Evolutionary conservation across 805 yeast genomes (phyloP), one percentile per base, ranked within the genome.

Genomic region (Teunomyces pallodes): DNA sequence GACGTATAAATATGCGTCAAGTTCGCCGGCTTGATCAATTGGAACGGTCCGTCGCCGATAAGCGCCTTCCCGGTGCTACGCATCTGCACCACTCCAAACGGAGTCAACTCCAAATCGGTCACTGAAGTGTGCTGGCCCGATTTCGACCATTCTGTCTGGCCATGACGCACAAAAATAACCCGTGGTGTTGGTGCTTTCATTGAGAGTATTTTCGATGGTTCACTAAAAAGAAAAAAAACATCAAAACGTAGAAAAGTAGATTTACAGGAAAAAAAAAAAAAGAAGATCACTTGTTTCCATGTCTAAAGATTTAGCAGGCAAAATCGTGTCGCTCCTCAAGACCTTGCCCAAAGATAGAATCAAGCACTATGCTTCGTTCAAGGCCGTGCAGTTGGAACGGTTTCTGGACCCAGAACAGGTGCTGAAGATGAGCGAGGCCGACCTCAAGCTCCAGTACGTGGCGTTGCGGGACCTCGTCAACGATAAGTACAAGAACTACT

Each of bases 71-170:
- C 96, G 17, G 96, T 87, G 30, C 79, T 79, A 41, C 70, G 67
- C 81, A 90, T 88, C 61, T 90, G 94, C 32, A 72, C 72, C 10
- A 81, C 87, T 43, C 97, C 98, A 56, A 81, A 84, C 2, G 73
- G 76, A 1, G 97, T 89, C 60, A 92, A 77, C 8, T 83, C 82
- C 13, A 92, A 62, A 57, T 92, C 97, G 1, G 98, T 92, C 38
- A 74, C 55, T 2, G 97, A 89, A 3, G 98, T 92, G 69, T 88
- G 86, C 64, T 89, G 96, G 24, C 98, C 98, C 2, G 90, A 79
- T 60, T 87, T 84, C 41, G 97, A 91, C 98, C 98, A 91, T 66
- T 85, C 96, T 2, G 98, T 91, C 71, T 91, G 96, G 56, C 92
- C 92, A 56, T 87, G 94, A 63, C 94, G 89, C 43, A 86, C 79